These are phyloP conservation scores for Wickerhamiella allomyrinae DNA, from an alignment of 805 yeast genomes.

Conservation along the genomic window DNA sequence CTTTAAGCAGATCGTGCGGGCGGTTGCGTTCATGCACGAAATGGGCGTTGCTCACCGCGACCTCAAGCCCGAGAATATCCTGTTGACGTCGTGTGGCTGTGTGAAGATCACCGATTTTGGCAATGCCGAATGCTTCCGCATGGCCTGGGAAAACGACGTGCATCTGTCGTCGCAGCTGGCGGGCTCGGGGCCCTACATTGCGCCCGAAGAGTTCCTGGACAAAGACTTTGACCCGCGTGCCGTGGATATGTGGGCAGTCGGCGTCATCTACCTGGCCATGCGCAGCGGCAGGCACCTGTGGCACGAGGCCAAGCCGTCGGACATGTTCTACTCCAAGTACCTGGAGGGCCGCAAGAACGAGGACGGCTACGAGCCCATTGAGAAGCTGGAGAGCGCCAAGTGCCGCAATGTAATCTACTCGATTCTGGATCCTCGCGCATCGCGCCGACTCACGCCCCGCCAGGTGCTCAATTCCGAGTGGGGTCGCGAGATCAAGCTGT, in stretches of 20 bases:
- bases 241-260: constrained; percentile 81
- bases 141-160: constrained; percentile 68
- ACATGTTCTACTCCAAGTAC: constrained; percentile 65
- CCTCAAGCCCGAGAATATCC: constrained; percentile 74
- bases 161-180: constrained; percentile 54
- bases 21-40: constrained; percentile 68
- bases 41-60: constrained; percentile 92
- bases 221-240: constrained; percentile 54
- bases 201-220: constrained; percentile 66
- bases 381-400: constrained; percentile 63
- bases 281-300: constrained; percentile 85
- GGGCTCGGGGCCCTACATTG: constrained; percentile 81
- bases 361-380: constrained; percentile 84
- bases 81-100: constrained; percentile 50
- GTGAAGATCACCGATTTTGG: constrained; percentile 75
- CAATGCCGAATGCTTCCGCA: constrained; percentile 73
- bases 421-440: constrained; percentile 77
- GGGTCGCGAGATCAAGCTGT: constrained; percentile 76
- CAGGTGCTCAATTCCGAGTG: constrained; percentile 86
- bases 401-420: constrained; percentile 89
- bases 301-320: constrained; percentile 62
- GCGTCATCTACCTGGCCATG: constrained; percentile 63
- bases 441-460: constrained; percentile 68
- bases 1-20: constrained; percentile 70
- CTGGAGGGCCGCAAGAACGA: constrained; percentile 63